Percentiles rank a stretch among this genome's conserved stretches.
These are phyloP conservation scores for Penicillium crustosum DNA, from an alignment of 2,329 filamentous ascomycete species.

Conservation along the genomic window DNA sequence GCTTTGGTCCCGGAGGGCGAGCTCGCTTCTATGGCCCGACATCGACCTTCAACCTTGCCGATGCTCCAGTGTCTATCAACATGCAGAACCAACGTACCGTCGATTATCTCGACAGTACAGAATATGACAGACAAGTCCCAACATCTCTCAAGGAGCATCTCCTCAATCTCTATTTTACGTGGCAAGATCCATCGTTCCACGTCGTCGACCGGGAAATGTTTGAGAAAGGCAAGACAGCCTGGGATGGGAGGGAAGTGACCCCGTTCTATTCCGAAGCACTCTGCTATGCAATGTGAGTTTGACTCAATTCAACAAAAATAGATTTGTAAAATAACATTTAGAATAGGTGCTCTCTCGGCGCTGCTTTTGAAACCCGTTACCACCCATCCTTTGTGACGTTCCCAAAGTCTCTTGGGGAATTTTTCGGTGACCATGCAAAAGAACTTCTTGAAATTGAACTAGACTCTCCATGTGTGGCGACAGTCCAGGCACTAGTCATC, in stretches of 20 bases:
- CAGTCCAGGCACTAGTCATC: constrained; percentile 45
- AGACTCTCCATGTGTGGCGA: constrained; percentile 45
- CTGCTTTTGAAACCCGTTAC: constrained; percentile 37
- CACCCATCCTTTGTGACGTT: constrained; percentile 35
- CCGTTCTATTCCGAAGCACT: constrained; percentile 29
- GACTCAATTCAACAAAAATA: not conserved
- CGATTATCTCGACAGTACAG: constrained; percentile 18
- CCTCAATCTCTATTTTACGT: constrained; percentile 41
- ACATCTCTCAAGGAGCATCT: constrained; percentile 37
- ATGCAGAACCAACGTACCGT: not conserved
- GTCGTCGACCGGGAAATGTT: constrained; percentile 36
- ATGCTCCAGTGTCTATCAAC: too few species aligned
- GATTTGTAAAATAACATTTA: not conserved
- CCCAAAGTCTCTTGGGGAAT: constrained; percentile 39
- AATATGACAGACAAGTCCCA: constrained; percentile 29
- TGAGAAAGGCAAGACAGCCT: constrained; percentile 17
- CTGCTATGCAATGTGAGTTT: constrained; percentile 26
- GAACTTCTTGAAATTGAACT: constrained; percentile 45
- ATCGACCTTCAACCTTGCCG: not conserved
- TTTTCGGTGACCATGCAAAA: constrained; percentile 41
- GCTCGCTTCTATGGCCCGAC: constrained; percentile 39
- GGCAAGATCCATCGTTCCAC: constrained; percentile 42
- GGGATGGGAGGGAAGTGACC: constrained; percentile 18
- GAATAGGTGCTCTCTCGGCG: constrained; percentile 34
- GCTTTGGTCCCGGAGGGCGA: constrained; percentile 32